Base-by-base conservation (phyloP, 2,329 filamentous ascomycete genomes). In the Clonostachys rosea region DNA sequence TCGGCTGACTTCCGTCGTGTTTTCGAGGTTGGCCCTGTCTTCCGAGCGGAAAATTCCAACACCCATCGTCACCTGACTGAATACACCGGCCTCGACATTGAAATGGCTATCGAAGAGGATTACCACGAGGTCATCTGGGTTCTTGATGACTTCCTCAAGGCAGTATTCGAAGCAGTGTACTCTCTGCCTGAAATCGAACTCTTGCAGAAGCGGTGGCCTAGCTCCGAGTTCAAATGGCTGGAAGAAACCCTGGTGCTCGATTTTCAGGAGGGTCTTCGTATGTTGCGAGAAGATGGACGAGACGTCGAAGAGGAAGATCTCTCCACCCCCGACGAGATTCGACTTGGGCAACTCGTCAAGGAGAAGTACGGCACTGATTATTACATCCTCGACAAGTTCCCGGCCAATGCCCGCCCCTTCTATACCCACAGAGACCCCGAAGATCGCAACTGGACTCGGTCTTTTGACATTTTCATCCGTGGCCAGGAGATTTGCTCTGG, bases 361-460 rank as follows among this genome's bases (percentile, higher is more conserved):
- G 82, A 95, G 61, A 91, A 91, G 69, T 94, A 87, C 59, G 76
- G 81, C 47, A 95, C 91, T 1, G 91, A 96, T 59, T 96, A 95
- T 70, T 96, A 94, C 67, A 86, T 96, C 52, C 78, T 96, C 39
- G 91, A 96, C 76, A 95, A 95, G 61, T 96, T 96, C 72, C 91
- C 91, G 1, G 74, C 81, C 18, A 85, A 83, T 7, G 91, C 89
- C 3, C 82, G 91, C 40, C 91, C 91, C 1, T 96, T 96, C 68
- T 96, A 96, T 61, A 89, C 91, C 2, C 91, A 95, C 79, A 86
- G 86, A 30, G 89, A 95, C 52, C 79, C 85, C 2, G 74, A 84
- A 14, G 81, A 95, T 58, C 73, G 80, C 12, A 75, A 78, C 34
- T 82, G 84, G 63, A 96, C 91, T 44, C 95, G 95, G 63, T 95